phyloP scores from a whole-genome alignment of 176 grass and related monocot genomes.

The Pharus latifolius region DNA sequence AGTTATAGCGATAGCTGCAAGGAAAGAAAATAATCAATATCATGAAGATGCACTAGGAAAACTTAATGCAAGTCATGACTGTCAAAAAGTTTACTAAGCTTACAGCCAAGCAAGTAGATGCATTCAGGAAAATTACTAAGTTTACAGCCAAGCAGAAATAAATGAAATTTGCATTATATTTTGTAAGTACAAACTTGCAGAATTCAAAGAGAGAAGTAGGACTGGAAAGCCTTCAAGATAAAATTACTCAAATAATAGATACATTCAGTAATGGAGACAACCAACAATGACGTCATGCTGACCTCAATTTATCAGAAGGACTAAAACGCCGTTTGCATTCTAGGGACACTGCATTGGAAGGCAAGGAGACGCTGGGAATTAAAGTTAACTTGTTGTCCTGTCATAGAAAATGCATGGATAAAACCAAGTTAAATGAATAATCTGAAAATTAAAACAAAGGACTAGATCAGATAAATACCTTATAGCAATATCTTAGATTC shows the following conservation, averaged over 20 bases:
- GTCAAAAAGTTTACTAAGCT: neutral
- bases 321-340: slow-evolving; percentile 76
- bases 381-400: slow-evolving; percentile 83
- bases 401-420: slow-evolving; percentile 6
- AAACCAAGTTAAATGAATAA: slow-evolving; percentile 9
- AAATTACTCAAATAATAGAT: neutral
- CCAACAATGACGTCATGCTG: slow-evolving; percentile 5
- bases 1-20: slow-evolving; percentile 75
- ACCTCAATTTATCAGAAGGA: slow-evolving; percentile 88
- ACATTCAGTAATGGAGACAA: neutral
- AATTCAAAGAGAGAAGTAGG: neutral
- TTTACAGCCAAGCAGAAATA: neutral
- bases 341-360: slow-evolving; percentile 63
- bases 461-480: slow-evolving; percentile 41
- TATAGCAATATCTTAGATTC: slow-evolving; percentile 85
- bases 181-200: neutral
- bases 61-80: neutral
- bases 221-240: neutral
- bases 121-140: neutral
- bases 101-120: too few species aligned
- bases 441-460: neutral
- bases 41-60: neutral
- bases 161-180: neutral
- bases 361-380: slow-evolving; percentile 61
- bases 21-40: neutral